phyloP scores from a whole-genome alignment of 768 basidiomycete genomes.

The Tricholomella constricta region DNA sequence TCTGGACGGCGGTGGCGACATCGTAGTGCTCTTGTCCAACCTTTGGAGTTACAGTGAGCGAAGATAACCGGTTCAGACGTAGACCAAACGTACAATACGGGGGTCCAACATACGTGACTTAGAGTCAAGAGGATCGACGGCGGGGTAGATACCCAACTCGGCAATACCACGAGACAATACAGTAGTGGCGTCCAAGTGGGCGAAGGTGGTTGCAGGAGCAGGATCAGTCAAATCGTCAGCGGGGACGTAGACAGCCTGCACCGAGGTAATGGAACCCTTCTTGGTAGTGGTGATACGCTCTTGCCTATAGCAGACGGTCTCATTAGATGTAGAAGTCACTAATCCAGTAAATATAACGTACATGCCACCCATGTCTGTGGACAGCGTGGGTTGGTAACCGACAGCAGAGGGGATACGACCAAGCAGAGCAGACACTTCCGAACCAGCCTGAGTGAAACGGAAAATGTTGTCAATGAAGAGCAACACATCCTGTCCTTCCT shows the following conservation, averaged over 20 bases:
- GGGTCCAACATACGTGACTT: conserved; percentile 99
- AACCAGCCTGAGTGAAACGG: conserved; percentile 99
- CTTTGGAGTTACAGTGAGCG: conserved; percentile 30
- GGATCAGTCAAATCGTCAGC: conserved; percentile 99
- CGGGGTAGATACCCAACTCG: conserved; percentile 99
- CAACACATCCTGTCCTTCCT: conserved; percentile 99
- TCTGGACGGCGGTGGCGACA: conserved; percentile 94
- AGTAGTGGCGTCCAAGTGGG: conserved; percentile 99
- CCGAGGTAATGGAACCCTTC: conserved; percentile 99
- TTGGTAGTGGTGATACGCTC: conserved; percentile 99
- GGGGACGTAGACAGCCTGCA: conserved; percentile 99
- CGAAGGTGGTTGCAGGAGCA: conserved; percentile 98
- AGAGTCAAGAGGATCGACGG: conserved; percentile 98
- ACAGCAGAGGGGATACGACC: conserved; percentile 99
- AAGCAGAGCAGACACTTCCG: conserved; percentile 98
- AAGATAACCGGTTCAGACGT: not conserved
- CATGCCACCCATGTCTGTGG: conserved; percentile 99
- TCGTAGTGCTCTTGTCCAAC: conserved; percentile 94
- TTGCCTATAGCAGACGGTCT: conserved; percentile 58
- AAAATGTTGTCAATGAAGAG: conserved; percentile 99
- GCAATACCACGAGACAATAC: conserved; percentile 99
- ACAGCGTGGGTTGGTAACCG: conserved; percentile 99
- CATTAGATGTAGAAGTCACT: conserved; percentile 8
- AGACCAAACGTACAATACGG: conserved; percentile 81
- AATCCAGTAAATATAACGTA: conserved; percentile 39